Percentiles rank a stretch among this genome's conserved stretches.
phyloP scores from a whole-genome alignment of 495 filamentous ascomycete species.

The Niebla homalea region DNA sequence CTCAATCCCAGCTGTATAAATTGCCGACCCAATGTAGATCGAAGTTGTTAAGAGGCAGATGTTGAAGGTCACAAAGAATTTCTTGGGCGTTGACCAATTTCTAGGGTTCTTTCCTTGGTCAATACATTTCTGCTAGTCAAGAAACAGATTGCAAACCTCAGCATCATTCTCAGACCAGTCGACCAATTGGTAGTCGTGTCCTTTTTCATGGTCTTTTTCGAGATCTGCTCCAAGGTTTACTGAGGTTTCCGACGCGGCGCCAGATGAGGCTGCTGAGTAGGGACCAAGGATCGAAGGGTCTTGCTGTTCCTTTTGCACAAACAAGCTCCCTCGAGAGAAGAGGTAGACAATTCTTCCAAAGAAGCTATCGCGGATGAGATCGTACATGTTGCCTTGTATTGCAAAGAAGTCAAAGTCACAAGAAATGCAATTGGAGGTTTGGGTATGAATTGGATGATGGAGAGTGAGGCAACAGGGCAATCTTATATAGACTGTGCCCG shows the following conservation, averaged over 20 bases:
- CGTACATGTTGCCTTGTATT: neutral
- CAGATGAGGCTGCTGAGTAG: no score
- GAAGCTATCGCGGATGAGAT: slow-evolving; percentile 1
- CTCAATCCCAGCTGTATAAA: slow-evolving; percentile 25
- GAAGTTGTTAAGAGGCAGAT: slow-evolving; percentile 29
- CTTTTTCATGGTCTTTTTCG: no score
- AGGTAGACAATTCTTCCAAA: slow-evolving; percentile 1
- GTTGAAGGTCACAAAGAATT: slow-evolving; percentile 28
- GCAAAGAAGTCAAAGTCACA: neutral
- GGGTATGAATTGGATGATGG: neutral
- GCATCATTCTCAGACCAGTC: no score
- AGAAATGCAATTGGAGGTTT: neutral
- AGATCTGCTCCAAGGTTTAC: no score
- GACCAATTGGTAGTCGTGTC: no score
- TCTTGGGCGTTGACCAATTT: slow-evolving; percentile 26
- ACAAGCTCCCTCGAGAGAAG: neutral
- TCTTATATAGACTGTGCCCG: no score
- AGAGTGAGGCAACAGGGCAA: neutral
- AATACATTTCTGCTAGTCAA: no score
- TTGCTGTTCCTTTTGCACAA: neutral
- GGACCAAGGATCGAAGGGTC: no score
- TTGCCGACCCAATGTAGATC: slow-evolving; percentile 32
- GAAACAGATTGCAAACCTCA: no score
- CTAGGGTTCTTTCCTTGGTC: slow-evolving; percentile 20
- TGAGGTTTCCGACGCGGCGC: no score